Conservation (phyloP, 2,329 filamentous ascomycete species). For the Malbranchea cinnamomea region DNA sequence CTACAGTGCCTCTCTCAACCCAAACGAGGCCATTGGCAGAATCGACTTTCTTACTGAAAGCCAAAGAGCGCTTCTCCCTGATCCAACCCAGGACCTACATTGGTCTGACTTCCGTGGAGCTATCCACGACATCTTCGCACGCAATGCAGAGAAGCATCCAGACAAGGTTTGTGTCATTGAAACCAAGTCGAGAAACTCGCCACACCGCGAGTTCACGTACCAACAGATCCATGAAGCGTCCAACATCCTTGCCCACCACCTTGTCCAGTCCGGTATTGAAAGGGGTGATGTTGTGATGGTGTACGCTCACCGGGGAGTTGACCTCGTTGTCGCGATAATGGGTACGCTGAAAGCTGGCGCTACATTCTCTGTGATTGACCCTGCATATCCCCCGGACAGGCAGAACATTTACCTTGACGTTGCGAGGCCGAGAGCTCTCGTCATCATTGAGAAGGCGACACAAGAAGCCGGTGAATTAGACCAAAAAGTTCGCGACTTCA, state of each 20-base stretch:
- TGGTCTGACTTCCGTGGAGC: constrained; percentile 31
- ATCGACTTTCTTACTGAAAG: constrained; percentile 24
- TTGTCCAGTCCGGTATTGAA: constrained; percentile 56
- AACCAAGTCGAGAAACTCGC: constrained; percentile 37
- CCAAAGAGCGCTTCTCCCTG: constrained; percentile 16
- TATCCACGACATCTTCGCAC: constrained; percentile 12
- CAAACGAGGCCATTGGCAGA: constrained; percentile 26
- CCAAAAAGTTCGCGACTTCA: constrained; percentile 48
- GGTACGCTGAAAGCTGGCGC: constrained; percentile 49
- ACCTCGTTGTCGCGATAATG: constrained; percentile 66
- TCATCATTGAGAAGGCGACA: constrained; percentile 58
- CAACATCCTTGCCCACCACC: constrained; percentile 64
- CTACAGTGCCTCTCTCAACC: constrained; percentile 24
- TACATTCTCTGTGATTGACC: constrained; percentile 54
- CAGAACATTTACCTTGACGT: constrained; percentile 77
- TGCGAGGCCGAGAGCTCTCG: constrained; percentile 54
- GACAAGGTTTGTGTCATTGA: constrained; percentile 55
- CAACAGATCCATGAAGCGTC: constrained; percentile 72
- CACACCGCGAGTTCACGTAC: constrained; percentile 62
- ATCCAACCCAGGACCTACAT: constrained; percentile 29
- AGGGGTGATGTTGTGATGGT: constrained; percentile 88
- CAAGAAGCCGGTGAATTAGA: constrained; percentile 51
- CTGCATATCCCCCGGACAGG: constrained; percentile 63
- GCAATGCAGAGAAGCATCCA: constrained; percentile 47
- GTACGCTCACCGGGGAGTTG: constrained; percentile 70